phyloP scores from a whole-genome alignment of 345 rosid genomes.

The Mercurialis annua region DNA sequence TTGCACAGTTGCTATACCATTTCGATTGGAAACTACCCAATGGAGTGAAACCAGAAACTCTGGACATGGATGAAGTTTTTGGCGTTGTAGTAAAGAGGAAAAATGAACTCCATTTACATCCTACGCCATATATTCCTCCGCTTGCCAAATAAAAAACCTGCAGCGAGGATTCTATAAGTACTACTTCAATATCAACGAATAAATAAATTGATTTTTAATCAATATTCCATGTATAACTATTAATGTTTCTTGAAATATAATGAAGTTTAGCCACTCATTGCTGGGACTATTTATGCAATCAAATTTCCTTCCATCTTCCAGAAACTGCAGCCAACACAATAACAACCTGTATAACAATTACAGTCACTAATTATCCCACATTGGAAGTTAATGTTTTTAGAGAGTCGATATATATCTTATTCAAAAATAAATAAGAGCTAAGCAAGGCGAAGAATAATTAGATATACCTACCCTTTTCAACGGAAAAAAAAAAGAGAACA shows the following conservation, averaged over 20 bases:
- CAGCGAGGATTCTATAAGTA: too few species aligned
- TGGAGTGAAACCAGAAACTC: neutral
- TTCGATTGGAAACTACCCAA: conserved; percentile 11
- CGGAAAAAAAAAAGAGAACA: conserved; percentile 38
- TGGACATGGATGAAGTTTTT: conserved; percentile 11
- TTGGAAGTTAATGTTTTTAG: too few species aligned
- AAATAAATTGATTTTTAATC: neutral
- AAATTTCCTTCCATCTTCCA: conserved; percentile 63
- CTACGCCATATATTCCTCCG: neutral
- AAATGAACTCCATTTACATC: conserved; percentile 1
- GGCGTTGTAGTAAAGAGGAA: neutral
- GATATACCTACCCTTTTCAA: conserved; percentile 73
- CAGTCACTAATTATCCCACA: neutral
- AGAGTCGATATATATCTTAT: too few species aligned
- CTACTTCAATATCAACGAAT: neutral
- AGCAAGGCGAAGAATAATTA: neutral
- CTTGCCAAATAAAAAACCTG: neutral
- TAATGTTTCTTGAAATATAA: too few species aligned
- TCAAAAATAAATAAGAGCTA: neutral
- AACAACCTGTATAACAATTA: conserved; percentile 57
- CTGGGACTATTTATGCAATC: conserved; percentile 65
- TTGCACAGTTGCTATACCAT: conserved; percentile 9
- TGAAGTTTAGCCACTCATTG: conserved; percentile 39
- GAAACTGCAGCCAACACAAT: conserved; percentile 87
- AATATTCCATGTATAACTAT: too few species aligned